Evolutionary conservation across 1,284 basidiomycete genomes (phyloP).

Genomic region (Waitea zeae): DNA sequence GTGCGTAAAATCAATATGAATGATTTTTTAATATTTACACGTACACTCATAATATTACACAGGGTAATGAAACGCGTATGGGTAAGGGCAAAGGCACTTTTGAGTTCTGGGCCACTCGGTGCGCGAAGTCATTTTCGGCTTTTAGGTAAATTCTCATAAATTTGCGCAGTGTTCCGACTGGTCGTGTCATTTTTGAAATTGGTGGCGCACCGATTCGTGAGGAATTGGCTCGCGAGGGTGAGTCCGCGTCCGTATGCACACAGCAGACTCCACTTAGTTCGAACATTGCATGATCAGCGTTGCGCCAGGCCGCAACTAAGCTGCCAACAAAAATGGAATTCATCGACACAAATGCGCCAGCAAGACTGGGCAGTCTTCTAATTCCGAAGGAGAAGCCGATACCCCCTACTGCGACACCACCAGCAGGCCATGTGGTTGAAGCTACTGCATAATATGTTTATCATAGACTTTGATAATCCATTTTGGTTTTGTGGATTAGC

Average conservation of each 20-base stretch:
- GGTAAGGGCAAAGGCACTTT: conserved; percentile 98
- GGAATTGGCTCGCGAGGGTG: conserved; percentile 87
- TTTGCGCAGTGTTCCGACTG: conserved; percentile 61
- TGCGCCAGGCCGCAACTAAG: conserved; percentile 82
- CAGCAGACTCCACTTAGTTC: conserved; percentile 1
- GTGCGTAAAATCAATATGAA: conserved; percentile 30
- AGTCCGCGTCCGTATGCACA: conserved; percentile 10
- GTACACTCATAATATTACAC: conserved; percentile 20
- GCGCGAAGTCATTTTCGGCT: conserved; percentile 11
- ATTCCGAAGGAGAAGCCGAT: conserved; percentile 20
- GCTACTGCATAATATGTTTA: too few species aligned
- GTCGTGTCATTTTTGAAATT: conserved; percentile 89
- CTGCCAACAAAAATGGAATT: conserved; percentile 87
- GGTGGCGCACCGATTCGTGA: conserved; percentile 83
- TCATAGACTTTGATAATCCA: too few species aligned
- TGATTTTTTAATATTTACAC: conserved; percentile 1
- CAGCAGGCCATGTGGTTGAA: too few species aligned
- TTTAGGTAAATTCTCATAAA: conserved; percentile 3
- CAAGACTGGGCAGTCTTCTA: conserved; percentile 64
- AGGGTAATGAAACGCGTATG: conserved; percentile 99
- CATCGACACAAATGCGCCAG: conserved; percentile 51
- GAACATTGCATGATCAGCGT: conserved; percentile 29
- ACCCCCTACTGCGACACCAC: too few species aligned
- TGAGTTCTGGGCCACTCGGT: conserved; percentile 95
- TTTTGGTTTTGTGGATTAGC: too few species aligned